A percentile compares a stretch with the other conserved stretches of the same genome.
phyloP scores from a whole-genome alignment of 768 basidiomycete species.

The Lactifluus subvellereus region DNA sequence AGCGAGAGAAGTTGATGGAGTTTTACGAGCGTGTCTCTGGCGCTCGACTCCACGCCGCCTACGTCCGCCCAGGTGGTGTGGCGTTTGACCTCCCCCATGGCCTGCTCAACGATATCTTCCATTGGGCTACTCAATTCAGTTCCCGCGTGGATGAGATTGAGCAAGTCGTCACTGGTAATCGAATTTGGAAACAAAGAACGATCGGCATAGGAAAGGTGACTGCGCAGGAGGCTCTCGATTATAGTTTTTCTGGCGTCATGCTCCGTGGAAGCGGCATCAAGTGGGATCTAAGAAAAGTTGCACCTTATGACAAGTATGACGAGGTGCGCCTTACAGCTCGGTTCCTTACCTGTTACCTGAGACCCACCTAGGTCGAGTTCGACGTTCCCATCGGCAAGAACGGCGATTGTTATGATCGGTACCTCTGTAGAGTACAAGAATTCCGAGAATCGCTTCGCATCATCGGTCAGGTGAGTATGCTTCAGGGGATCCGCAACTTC shows the following conservation, averaged over 20 bases:
- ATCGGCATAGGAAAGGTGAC: constrained; percentile 86
- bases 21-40: constrained; percentile 99
- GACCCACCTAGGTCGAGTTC: constrained; percentile 71
- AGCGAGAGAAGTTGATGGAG: constrained; percentile 99
- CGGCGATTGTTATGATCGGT: constrained; percentile 97
- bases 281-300: constrained; percentile 91
- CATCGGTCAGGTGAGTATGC: constrained; percentile 56
- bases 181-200: constrained; percentile 97
- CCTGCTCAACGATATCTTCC: constrained; percentile 97
- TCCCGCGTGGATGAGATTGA: constrained; percentile 94
- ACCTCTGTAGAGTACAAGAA: constrained; percentile 96
- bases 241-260: constrained; percentile 96
- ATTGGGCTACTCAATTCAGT: constrained; percentile 93
- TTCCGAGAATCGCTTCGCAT: constrained; percentile 93
- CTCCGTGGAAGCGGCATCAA: constrained; percentile 86
- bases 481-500: not conserved
- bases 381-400: constrained; percentile 95
- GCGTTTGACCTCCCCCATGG: constrained; percentile 97
- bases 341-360: constrained; percentile 17
- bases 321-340: constrained; percentile 43
- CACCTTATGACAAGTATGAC: constrained; percentile 95
- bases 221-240: constrained; percentile 87
- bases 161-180: constrained; percentile 94
- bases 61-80: constrained; percentile 95
- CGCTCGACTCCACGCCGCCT: constrained; percentile 95